Conservation (phyloP, 805 yeast genomes). For the Ascoidea rubescens region DNA sequence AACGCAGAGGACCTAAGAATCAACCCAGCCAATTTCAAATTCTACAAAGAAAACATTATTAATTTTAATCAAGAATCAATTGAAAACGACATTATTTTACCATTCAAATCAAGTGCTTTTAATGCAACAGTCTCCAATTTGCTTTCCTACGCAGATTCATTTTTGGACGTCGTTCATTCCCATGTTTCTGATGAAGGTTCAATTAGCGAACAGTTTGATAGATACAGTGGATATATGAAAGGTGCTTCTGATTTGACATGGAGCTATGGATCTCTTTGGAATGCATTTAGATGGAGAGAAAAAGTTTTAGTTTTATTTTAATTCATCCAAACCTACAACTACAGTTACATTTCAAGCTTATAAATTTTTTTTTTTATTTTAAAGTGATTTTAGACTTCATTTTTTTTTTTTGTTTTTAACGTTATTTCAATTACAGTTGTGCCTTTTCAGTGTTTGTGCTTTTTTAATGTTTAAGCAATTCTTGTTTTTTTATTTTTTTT, state of each 20-base stretch:
- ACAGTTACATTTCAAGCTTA: too few relatives aligned
- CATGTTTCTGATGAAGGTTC: conserved; percentile 54
- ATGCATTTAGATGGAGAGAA: conserved; percentile 51
- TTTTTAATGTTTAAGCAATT: too few relatives aligned
- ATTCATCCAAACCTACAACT: too few relatives aligned
- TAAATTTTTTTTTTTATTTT: too few relatives aligned
- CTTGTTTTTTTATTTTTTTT: too few relatives aligned
- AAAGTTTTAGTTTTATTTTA: conserved; percentile 18
- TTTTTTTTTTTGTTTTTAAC: too few relatives aligned
- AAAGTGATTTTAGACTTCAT: too few relatives aligned
- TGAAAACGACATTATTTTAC: conserved; percentile 10
- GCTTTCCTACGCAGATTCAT: conserved; percentile 52
- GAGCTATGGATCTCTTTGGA: conserved; percentile 75
- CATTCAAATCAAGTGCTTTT: conserved; percentile 26
- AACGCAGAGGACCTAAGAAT: conserved; percentile 30
- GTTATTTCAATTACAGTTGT: too few relatives aligned
- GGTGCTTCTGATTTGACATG: conserved; percentile 86
- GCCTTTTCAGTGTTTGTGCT: too few relatives aligned
- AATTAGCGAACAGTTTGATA: conserved; percentile 84
- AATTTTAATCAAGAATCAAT: conserved; percentile 8
- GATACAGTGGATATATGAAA: conserved; percentile 66
- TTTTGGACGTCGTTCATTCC: conserved; percentile 39
- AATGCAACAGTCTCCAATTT: conserved; percentile 29
- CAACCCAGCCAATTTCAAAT: conserved; percentile 16
- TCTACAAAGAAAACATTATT: conserved; percentile 18